Evolutionary conservation across 2,329 filamentous ascomycete species (phyloP).

Genomic region (Acrodontium crateriforme): DNA sequence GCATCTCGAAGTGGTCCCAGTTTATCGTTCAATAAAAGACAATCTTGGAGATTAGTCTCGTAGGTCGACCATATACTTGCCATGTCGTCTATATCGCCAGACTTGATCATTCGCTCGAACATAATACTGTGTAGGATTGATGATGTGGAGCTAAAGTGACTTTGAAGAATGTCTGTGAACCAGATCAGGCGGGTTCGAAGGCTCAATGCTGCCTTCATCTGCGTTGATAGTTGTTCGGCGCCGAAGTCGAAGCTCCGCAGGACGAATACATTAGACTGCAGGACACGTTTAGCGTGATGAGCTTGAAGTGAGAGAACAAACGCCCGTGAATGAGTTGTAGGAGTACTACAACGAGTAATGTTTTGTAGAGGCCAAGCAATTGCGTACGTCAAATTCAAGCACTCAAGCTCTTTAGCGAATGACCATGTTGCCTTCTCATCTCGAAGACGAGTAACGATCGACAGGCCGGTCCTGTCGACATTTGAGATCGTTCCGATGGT

Average conservation of each 20-base stretch:
- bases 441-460: too few species aligned
- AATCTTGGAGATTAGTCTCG: conserved; percentile 47
- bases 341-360: conserved; percentile 52
- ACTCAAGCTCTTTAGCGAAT: conserved; percentile 6
- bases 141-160: conserved; percentile 62
- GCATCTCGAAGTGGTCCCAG: conserved; percentile 57
- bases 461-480: conserved; percentile 47
- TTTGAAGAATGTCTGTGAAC: conserved; percentile 62
- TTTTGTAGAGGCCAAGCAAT: conserved; percentile 51
- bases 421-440: too few species aligned
- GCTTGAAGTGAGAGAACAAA: conserved; percentile 69
- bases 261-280: conserved; percentile 40
- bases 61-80: conserved; percentile 53
- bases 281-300: conserved; percentile 52
- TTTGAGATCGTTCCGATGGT: conserved; percentile 43
- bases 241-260: conserved; percentile 6
- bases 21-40: conserved; percentile 55
- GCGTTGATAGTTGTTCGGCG: conserved; percentile 22
- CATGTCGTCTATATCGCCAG: conserved; percentile 71
- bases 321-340: conserved; percentile 54
- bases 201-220: conserved; percentile 28
- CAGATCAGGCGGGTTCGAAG: conserved; percentile 54
- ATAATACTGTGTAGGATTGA: conserved; percentile 45
- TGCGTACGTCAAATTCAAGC: conserved; percentile 12
- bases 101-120: conserved; percentile 40